Percentiles rank a stretch among this genome's conserved stretches.
Conservation (phyloP, 495 filamentous ascomycete species). For the Astrothelium subdiscretum region DNA sequence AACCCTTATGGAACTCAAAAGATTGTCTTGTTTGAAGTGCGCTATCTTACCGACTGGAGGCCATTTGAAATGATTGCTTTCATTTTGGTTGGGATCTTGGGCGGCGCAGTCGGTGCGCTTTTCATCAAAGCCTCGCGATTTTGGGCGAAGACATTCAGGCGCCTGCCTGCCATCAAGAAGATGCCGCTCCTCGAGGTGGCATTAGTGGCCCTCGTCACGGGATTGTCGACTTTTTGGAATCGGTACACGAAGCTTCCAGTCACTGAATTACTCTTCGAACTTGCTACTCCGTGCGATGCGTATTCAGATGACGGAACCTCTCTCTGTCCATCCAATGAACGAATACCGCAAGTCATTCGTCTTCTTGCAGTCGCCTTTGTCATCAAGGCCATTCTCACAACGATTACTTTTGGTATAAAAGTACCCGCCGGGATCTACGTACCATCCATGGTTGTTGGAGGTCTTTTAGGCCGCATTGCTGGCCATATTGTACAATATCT, state of each 20-base stretch:
- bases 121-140: constrained; percentile 91
- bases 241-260: constrained; percentile 78
- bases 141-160: constrained; percentile 83
- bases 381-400: constrained; percentile 79
- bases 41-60: constrained; percentile 86
- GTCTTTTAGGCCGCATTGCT: constrained; percentile 78
- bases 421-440: constrained; percentile 95
- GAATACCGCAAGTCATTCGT: constrained; percentile 60
- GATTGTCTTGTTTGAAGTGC: constrained; percentile 90
- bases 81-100: constrained; percentile 71
- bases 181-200: constrained; percentile 80
- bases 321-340: constrained; percentile 63
- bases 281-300: constrained; percentile 73
- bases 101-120: constrained; percentile 72
- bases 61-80: constrained; percentile 85
- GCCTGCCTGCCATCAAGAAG: constrained; percentile 65
- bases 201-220: constrained; percentile 77
- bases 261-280: constrained; percentile 78
- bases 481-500: constrained; percentile 80
- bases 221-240: constrained; percentile 86
- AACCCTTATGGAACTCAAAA: constrained; percentile 95
- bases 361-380: constrained; percentile 69
- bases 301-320: constrained; percentile 49
- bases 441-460: constrained; percentile 95
- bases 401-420: constrained; percentile 87